Percentiles rank a stretch among this genome's conserved stretches.
Conservation (phyloP, 1,284 basidiomycete genomes). For the Apiotrichum siamense region DNA sequence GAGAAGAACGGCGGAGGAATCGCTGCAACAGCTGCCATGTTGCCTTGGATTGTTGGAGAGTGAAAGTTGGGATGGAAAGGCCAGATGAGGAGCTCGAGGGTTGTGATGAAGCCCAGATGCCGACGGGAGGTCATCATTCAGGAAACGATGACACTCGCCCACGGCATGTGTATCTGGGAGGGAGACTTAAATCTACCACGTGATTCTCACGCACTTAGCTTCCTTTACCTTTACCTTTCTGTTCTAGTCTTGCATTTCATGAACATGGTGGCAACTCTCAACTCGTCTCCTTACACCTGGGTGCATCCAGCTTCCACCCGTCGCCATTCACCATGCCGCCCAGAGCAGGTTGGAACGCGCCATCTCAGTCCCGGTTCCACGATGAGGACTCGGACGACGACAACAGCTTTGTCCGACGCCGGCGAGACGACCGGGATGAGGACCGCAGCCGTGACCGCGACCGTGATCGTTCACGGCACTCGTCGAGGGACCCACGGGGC, state of each 20-base stretch:
- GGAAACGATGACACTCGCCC: no score
- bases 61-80: not conserved
- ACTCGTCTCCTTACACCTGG: not conserved
- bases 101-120: not conserved
- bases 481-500: constrained; percentile 57
- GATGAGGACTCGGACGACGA: constrained; percentile 38
- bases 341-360: constrained; percentile 17
- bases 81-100: not conserved
- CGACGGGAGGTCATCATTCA: no score
- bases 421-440: not conserved
- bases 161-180: no score
- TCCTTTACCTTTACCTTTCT: no score
- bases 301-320: not conserved
- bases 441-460: not conserved
- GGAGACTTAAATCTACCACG: no score
- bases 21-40: constrained; percentile 27
- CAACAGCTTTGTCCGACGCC: constrained; percentile 17
- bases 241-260: not conserved
- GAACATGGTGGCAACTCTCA: no score
- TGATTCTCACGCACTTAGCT: no score
- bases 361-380: constrained; percentile 36
- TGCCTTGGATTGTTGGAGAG: not conserved
- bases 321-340: not conserved
- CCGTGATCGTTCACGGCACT: not conserved
- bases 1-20: constrained; percentile 74